Conservation (phyloP, 2,329 filamentous ascomycete species). For the Rhynchosporium agropyri region DNA sequence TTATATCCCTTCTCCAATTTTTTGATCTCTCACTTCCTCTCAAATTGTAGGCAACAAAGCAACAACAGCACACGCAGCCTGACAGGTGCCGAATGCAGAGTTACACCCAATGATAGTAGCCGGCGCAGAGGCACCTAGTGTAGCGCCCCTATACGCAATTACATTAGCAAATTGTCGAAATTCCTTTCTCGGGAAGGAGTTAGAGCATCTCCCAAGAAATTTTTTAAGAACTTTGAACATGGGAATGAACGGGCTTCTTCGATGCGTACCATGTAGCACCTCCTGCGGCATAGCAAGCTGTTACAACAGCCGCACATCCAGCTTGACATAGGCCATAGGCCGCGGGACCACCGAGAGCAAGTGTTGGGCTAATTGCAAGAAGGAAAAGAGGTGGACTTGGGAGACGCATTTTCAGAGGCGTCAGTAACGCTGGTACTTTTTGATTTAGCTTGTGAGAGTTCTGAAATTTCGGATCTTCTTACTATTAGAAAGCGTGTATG, state of each 20-base stretch:
- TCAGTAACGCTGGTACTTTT: neutral
- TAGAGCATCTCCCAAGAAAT: no score
- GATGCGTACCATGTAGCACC: conserved; percentile 46
- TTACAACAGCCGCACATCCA: conserved; percentile 49
- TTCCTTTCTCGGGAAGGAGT: no score
- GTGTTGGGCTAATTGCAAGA: conserved; percentile 4
- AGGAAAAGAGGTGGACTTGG: conserved; percentile 9
- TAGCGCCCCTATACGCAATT: conserved; percentile 41
- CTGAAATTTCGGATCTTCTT: no score
- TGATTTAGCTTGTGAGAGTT: neutral
- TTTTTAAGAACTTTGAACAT: no score
- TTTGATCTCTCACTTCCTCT: neutral
- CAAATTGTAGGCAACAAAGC: conserved; percentile 1
- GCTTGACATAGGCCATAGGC: conserved; percentile 52
- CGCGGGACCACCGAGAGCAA: conserved; percentile 40
- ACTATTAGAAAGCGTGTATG: no score
- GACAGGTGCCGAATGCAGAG: conserved; percentile 48
- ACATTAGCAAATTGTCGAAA: no score
- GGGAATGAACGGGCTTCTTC: no score
- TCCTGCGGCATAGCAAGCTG: conserved; percentile 50
- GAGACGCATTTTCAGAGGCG: conserved; percentile 11
- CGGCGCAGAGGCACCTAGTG: conserved; percentile 44
- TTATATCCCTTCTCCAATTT: neutral
- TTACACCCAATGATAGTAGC: conserved; percentile 50
- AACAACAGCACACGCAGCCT: conserved; percentile 8